Evolutionary conservation across 305 asterid species (phyloP).

Genomic region (Fraxinus ornus): DNA sequence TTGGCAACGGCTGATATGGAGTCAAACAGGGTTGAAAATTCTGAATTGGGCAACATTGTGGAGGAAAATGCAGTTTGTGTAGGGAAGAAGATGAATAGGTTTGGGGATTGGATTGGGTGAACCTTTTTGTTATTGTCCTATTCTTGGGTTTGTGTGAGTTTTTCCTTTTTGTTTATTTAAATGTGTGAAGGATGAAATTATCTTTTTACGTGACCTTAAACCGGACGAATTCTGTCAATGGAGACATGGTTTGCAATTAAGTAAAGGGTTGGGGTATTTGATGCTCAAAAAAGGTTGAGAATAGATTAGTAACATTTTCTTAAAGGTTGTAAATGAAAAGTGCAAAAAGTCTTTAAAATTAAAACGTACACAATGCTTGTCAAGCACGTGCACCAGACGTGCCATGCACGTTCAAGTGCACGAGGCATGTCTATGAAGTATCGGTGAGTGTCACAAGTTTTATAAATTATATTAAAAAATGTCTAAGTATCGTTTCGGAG

Average conservation of each 20-base stretch:
- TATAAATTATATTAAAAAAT: too few relatives aligned
- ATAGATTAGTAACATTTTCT: too few relatives aligned
- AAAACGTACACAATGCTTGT: too few relatives aligned
- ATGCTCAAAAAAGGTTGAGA: neutral
- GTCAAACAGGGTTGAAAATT: conserved; percentile 19
- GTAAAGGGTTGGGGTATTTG: too few relatives aligned
- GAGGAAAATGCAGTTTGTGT: conserved; percentile 18
- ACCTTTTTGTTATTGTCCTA: neutral
- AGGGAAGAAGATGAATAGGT: neutral
- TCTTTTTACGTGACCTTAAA: neutral
- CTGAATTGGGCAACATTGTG: conserved; percentile 1
- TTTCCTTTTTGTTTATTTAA: too few relatives aligned
- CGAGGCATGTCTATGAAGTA: too few relatives aligned
- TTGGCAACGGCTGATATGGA: neutral
- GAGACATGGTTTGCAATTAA: neutral
- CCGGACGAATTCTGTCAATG: neutral
- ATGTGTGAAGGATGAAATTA: neutral
- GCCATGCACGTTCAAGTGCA: too few relatives aligned
- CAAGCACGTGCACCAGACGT: too few relatives aligned
- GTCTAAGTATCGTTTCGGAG: too few relatives aligned
- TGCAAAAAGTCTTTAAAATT: too few relatives aligned
- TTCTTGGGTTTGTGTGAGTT: neutral
- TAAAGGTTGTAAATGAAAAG: neutral
- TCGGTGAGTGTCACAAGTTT: too few relatives aligned
- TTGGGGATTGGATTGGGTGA: too few relatives aligned